These are phyloP conservation scores for Tritrichomonas foetus DNA, from an alignment of 208 protist species.

Conservation along the genomic window DNA sequence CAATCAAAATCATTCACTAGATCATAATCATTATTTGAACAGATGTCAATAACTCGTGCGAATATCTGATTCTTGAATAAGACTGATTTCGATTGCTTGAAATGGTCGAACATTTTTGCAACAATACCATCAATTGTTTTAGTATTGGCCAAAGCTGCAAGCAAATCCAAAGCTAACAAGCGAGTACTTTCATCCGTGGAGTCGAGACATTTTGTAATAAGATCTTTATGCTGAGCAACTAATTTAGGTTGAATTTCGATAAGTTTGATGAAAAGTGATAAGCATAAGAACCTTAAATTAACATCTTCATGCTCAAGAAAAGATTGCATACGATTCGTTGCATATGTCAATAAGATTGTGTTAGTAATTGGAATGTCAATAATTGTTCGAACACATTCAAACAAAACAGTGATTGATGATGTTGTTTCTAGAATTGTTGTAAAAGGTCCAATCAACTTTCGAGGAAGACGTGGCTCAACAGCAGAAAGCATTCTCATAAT, in stretches of 20 bases:
- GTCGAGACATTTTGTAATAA: background rate
- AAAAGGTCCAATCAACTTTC: background rate
- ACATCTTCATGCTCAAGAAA: background rate
- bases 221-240: background rate
- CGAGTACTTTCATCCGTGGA: background rate
- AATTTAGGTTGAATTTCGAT: conserved; percentile 21
- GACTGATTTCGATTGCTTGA: background rate
- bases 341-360: background rate
- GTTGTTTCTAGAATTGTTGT: background rate
- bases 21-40: background rate
- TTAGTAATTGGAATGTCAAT: background rate
- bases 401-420: background rate
- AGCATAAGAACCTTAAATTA: background rate
- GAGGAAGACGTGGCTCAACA: background rate
- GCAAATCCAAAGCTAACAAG: background rate
- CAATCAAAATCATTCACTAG: background rate
- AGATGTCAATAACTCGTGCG: background rate
- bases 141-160: background rate
- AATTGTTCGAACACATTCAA: conserved; percentile 17
- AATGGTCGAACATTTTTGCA: background rate
- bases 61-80: background rate
- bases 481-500: background rate
- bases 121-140: conserved; percentile 33
- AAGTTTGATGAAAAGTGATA: conserved; percentile 8
- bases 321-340: background rate